phyloP scores from a whole-genome alignment of 129 eudicot genomes.

The Oenanthe sinensis region DNA sequence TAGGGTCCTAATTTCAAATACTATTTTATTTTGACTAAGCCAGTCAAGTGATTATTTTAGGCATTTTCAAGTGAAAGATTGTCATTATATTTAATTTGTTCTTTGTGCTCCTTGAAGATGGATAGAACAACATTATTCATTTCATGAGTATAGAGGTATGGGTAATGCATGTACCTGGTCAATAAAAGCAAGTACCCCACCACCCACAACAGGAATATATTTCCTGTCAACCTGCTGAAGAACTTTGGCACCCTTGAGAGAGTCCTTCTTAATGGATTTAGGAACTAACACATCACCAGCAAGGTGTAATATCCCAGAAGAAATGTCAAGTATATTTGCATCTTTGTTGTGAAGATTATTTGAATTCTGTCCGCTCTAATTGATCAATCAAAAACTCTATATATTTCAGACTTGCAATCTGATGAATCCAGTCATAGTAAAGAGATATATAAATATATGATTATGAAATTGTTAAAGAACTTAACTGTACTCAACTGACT shows the following conservation, averaged over 20 bases:
- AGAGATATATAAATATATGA: slow-evolving; percentile 2
- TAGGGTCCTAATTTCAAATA: not conserved
- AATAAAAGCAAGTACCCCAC: slow-evolving; percentile 65
- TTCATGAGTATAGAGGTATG: not conserved
- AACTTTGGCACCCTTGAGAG: slow-evolving; percentile 62
- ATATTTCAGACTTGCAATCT: not conserved
- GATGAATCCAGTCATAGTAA: slow-evolving; percentile 1
- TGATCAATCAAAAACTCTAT: slow-evolving; percentile 12
- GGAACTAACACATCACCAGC: slow-evolving; percentile 72
- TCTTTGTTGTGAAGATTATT: slow-evolving; percentile 23
- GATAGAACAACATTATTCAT: not conserved
- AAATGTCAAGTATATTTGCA: slow-evolving; percentile 48
- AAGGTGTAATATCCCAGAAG: slow-evolving; percentile 59
- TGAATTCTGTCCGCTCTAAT: slow-evolving; percentile 34
- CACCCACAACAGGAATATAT: slow-evolving; percentile 81
- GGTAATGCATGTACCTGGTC: slow-evolving; percentile 59
- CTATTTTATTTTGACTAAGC: not conserved
- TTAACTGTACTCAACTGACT: slow-evolving; percentile 32
- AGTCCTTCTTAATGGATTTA: slow-evolving; percentile 50
- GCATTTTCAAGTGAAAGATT: not conserved
- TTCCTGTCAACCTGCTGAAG: slow-evolving; percentile 89
- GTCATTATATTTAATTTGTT: not conserved
- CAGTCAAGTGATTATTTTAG: not conserved
- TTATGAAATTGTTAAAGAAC: slow-evolving; percentile 16
- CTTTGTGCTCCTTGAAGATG: not conserved